Percentiles rank a stretch among this genome's conserved stretches.
Conservation (phyloP, 202 grass and related monocot species). For the Eragrostis tef region DNA sequence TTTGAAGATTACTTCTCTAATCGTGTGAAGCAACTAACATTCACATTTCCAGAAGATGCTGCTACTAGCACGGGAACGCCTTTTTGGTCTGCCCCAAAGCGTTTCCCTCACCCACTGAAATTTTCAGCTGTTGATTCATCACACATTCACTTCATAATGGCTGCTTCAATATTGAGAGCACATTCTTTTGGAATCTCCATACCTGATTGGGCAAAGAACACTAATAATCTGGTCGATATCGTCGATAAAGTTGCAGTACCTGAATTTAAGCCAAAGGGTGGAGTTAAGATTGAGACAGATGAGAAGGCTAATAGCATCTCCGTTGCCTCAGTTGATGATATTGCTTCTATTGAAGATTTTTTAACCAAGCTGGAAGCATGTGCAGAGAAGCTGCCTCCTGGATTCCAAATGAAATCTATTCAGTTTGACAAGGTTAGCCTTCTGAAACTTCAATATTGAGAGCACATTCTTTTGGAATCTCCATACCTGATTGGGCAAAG, state of each 20-base stretch:
- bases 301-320: conserved; percentile 58
- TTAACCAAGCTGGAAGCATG: conserved; percentile 69
- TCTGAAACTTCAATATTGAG: conserved; percentile 79
- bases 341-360: conserved; percentile 62
- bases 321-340: conserved; percentile 66
- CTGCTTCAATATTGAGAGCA: conserved; percentile 74
- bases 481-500: conserved; percentile 69
- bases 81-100: conserved; percentile 93
- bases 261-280: conserved; percentile 71
- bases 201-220: conserved; percentile 68
- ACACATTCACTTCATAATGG: conserved; percentile 73
- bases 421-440: conserved; percentile 76
- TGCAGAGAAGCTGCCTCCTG: conserved; percentile 60
- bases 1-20: conserved; percentile 93
- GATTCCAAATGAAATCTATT: conserved; percentile 78
- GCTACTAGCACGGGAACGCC: conserved; percentile 65
- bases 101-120: conserved; percentile 65
- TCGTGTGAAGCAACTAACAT: conserved; percentile 85
- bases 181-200: conserved; percentile 67
- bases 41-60: conserved; percentile 79
- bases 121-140: conserved; percentile 63
- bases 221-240: conserved; percentile 53
- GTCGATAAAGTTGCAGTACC: conserved; percentile 61
- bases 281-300: conserved; percentile 66
- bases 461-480: conserved; percentile 70